Base-by-base conservation (phyloP, 768 basidiomycete species). In the Hericium erinaceus region DNA sequence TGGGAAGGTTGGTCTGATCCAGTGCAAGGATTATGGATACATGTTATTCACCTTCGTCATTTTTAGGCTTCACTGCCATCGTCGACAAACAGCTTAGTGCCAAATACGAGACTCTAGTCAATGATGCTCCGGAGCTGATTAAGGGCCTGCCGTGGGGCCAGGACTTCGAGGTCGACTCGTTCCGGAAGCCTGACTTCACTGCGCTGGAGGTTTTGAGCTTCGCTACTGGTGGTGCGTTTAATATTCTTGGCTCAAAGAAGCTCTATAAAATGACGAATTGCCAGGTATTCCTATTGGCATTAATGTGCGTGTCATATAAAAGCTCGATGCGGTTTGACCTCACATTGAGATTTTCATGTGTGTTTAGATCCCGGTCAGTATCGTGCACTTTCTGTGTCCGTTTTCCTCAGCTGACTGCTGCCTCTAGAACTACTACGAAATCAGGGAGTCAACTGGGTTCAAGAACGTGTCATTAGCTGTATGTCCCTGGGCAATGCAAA, bases 381-480 rank as follows among this genome's bases (percentile, higher is more conserved):
- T 22, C 22, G 2, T 22, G 22, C 22, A 22, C 22, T 22, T 22
- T 22, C 22, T 22, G 22, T 33, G 28, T 33, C 28, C 28, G 8
- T 20, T 20, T 46, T 12, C 15, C 15, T n/a, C 7, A 20, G 16
- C 39, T 28, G 44, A 49, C 39, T 15, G 37, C 39, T 38, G n/a
- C 24, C 41, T 40, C 15, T 62, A 84, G 80, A 91, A 91, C 64
- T 92, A 92, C 64, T 92, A 91, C 64, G 82, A 91, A 58, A 80
- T 94, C 60, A 80, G 92, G 46, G 92, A 90, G 67, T 78, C 82
- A 2, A 76, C 77, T 39, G 92, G 92, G 0, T 94, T 93, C 74
- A 94, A 94, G 75, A 94, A 94, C 64, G 92, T 94, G 40, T 89
- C 87, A 0, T 77, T 93, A 26, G 82, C 86, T 1, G 87, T 87